Percentiles rank a stretch among this genome's conserved stretches.
Conservation (phyloP, 1,284 basidiomycete species). For the Neolentinus lepideus region DNA sequence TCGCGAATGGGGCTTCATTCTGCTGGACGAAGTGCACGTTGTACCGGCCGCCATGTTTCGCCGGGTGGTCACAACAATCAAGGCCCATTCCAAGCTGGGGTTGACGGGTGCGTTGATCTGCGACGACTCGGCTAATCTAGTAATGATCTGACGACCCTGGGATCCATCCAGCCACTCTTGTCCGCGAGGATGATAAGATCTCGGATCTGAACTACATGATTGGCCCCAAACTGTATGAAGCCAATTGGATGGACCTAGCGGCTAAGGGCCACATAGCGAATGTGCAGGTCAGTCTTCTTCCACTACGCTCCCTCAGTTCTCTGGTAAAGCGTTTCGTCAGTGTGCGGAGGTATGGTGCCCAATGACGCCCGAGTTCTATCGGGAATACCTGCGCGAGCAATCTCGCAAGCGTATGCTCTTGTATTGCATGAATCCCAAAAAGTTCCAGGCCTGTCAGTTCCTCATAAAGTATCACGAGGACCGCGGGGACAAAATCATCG, state of each 20-base stretch:
- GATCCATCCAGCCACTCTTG: constrained; percentile 72
- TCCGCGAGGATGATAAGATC: constrained; percentile 99
- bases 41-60: constrained; percentile 97
- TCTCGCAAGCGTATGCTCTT: constrained; percentile 92
- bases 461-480: constrained; percentile 98
- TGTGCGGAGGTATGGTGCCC: constrained; percentile 99
- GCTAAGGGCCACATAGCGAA: constrained; percentile 99
- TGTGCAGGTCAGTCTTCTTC: constrained; percentile 66
- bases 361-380: constrained; percentile 99
- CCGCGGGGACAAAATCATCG: constrained; percentile 98
- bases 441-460: constrained; percentile 99
- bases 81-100: constrained; percentile 95
- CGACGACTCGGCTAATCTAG: neutral
- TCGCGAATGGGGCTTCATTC: constrained; percentile 92
- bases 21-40: constrained; percentile 96
- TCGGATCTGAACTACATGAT: constrained; percentile 99
- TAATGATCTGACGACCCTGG: constrained; percentile 3
- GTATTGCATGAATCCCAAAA: constrained; percentile 99
- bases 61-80: constrained; percentile 92
- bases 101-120: constrained; percentile 62
- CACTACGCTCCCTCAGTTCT: neutral
- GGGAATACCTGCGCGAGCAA: constrained; percentile 92
- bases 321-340: constrained; percentile 27
- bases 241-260: constrained; percentile 99
- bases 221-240: constrained; percentile 98